A percentile compares a stretch with the other conserved stretches of the same genome.
Conservation (phyloP, 768 basidiomycete genomes). For the Filobasidium floriforme region DNA sequence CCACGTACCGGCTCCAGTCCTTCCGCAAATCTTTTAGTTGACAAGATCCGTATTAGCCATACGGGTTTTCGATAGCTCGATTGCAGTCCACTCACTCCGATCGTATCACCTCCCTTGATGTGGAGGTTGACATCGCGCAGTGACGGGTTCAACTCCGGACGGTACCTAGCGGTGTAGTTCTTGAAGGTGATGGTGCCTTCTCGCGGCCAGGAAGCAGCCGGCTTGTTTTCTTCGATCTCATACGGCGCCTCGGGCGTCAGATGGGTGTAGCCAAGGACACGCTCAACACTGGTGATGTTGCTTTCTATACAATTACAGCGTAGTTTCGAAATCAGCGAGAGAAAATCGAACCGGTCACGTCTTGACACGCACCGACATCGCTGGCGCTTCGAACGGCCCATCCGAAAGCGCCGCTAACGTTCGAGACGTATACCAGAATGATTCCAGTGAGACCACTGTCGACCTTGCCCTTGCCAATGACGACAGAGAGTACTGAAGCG, state of each 20-base stretch:
- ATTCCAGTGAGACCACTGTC: slow-evolving; percentile 83
- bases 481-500: slow-evolving; percentile 62
- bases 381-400: slow-evolving; percentile 44
- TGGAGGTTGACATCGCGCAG: slow-evolving; percentile 40
- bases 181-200: slow-evolving; percentile 41
- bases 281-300: slow-evolving; percentile 43
- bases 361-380: slow-evolving; percentile 42
- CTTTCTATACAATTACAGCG: background rate
- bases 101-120: slow-evolving; percentile 42
- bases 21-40: slow-evolving; percentile 28
- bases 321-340: background rate
- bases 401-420: slow-evolving; percentile 61
- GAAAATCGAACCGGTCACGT: background rate
- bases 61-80: background rate
- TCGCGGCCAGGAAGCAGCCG: slow-evolving; percentile 29
- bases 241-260: slow-evolving; percentile 40
- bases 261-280: slow-evolving; percentile 39
- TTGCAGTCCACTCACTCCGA: slow-evolving; percentile 26
- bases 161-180: slow-evolving; percentile 43
- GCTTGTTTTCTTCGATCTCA: slow-evolving; percentile 40
- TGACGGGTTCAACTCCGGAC: slow-evolving; percentile 42
- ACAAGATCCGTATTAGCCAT: slow-evolving; percentile 8
- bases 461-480: slow-evolving; percentile 57
- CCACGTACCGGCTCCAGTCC: slow-evolving; percentile 35
- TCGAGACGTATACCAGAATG: slow-evolving; percentile 75